Evolutionary conservation across 352 stramenopile species (phyloP), one percentile per base, ranked within the genome.

Genomic region (Phytophthora agathidicida): DNA sequence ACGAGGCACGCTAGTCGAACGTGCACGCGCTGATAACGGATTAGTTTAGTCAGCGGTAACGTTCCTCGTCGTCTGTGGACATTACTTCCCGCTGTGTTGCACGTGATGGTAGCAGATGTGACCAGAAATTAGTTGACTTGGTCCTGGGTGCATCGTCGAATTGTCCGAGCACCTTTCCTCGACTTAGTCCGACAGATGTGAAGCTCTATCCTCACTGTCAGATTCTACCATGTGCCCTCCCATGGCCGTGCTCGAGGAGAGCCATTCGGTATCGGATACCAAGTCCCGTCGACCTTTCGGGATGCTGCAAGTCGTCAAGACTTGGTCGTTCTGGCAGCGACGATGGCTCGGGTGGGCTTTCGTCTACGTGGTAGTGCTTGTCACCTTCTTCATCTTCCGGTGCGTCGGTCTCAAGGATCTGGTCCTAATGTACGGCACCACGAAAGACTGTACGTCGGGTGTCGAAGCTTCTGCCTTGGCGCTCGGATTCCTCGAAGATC

Each of bases 401-500:
- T 55, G 60, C 19, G 44, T 55, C 4, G 48, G 55, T 7, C 50
- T 86, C 3, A 27, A 60, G 0, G 28, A 39, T 7, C 47, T 85
- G 16, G 47, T 85, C 17, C 32, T 70, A 6, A 50, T 52, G n/a
- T 76, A 78, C 24, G 63, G 65, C 14, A 32, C 47, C 13, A 3
- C 9, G 3, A 46, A 66, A 20, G 59, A 74, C 39, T 62, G 52
- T 13, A 75, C 58, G 0, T 14, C 37, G 3, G 46, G 23, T 3
- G 55, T 71, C 41, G 32, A 68, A 19, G 16, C 30, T 13, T 23
- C 33, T 0, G 76, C 64, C 0, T 22, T 81, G 7, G 9, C 46
- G 0, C 47, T 84, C 5, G 77, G 71, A 3, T 43, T 82, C 43
- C 50, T 86, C 5, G 67, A 86, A 51, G 77, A 86, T 51, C 51